A percentile compares a stretch with the other conserved stretches of the same genome.
Evolutionary conservation across 306 rosid genomes (phyloP).

Genomic region (Neltuma alba): DNA sequence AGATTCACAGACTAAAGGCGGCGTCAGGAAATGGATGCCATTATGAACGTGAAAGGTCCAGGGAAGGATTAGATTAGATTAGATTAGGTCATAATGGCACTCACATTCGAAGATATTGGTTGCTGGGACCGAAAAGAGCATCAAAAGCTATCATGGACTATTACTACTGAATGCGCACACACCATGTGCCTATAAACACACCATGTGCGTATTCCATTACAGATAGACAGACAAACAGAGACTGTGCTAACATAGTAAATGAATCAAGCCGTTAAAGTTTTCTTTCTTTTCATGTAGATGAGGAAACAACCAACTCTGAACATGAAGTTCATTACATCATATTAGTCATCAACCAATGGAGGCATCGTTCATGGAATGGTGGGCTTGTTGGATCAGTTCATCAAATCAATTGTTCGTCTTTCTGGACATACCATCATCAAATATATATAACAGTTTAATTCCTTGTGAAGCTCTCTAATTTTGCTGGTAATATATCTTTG

Average conservation of each 20-base stretch:
- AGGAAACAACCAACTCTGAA: neutral
- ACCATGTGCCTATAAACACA: constrained; percentile 40
- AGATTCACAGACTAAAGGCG: too few species aligned
- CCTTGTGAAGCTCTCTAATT: neutral
- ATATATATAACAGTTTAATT: neutral
- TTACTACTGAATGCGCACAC: constrained; percentile 32
- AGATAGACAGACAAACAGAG: constrained; percentile 28
- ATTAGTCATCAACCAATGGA: neutral
- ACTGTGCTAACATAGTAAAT: too few species aligned
- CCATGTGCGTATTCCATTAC: constrained; percentile 25
- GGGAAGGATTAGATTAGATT: too few species aligned
- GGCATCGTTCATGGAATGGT: neutral
- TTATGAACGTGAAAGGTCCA: too few species aligned
- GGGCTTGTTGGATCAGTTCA: neutral
- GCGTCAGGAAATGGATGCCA: too few species aligned
- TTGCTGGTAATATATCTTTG: neutral
- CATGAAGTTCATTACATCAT: neutral
- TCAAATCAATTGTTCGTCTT: neutral
- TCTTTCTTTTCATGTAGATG: too few species aligned
- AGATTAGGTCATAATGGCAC: too few species aligned
- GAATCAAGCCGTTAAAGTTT: too few species aligned
- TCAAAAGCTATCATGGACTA: constrained; percentile 6
- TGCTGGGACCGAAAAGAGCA: too few species aligned
- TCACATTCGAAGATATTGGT: too few species aligned
- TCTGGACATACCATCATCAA: neutral